A percentile compares a stretch with the other conserved stretches of the same genome.
Conservation (phyloP, 2,329 filamentous ascomycete genomes). For the Colletotrichum plurivorum region DNA sequence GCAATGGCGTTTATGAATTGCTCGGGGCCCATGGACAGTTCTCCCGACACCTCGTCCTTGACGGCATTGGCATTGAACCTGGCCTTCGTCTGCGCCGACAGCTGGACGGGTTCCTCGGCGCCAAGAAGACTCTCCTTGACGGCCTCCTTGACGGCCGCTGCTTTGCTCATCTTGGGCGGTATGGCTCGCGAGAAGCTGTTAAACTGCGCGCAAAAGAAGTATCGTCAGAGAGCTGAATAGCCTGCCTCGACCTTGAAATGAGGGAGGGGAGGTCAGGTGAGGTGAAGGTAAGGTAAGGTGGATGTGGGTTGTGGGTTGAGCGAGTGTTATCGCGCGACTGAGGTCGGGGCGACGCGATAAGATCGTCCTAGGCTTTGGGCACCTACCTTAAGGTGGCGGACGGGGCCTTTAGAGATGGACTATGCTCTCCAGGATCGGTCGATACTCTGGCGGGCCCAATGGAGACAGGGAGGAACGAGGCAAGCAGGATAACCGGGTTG, state of each 20-base stretch:
- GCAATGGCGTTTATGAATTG: constrained; percentile 94
- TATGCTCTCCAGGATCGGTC: constrained; percentile 16
- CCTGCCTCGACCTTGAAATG: constrained; percentile 28
- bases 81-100: constrained; percentile 81
- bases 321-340: constrained; percentile 23
- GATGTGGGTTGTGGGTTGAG: constrained; percentile 33
- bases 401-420: constrained; percentile 12
- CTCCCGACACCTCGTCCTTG: constrained; percentile 81
- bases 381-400: neutral
- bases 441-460: constrained; percentile 17
- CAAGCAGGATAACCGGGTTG: neutral
- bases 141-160: constrained; percentile 72
- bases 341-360: constrained; percentile 33
- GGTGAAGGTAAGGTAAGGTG: constrained; percentile 4
- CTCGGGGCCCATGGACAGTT: constrained; percentile 85
- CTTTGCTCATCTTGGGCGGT: constrained; percentile 55
- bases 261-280: constrained; percentile 20
- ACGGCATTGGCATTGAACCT: constrained; percentile 83
- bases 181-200: constrained; percentile 12
- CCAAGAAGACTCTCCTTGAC: constrained; percentile 88
- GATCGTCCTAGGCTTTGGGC: constrained; percentile 7
- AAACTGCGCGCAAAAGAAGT: constrained; percentile 2
- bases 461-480: constrained; percentile 5
- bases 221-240: constrained; percentile 17
- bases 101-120: constrained; percentile 66